A percentile compares a stretch with the other conserved stretches of the same genome.
Evolutionary conservation across 192 early-diverging fungal genomes (phyloP).

Genomic region (Linnemannia schmuckeri): DNA sequence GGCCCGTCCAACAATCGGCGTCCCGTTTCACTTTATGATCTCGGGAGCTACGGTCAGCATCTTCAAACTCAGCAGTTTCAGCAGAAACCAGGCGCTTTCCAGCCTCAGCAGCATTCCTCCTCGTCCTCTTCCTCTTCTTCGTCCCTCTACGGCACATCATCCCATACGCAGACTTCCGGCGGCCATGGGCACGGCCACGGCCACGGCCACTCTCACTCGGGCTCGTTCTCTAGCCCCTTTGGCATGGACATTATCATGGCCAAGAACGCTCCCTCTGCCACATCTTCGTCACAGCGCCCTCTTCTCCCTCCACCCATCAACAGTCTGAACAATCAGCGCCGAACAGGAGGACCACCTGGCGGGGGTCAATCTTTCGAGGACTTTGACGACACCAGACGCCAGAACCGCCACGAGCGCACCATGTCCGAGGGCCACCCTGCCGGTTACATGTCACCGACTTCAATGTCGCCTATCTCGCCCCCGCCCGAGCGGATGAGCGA

Average conservation of each 20-base stretch:
- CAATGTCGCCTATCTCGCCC: conserved; percentile 39
- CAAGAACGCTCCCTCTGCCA: background rate
- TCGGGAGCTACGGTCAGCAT: conserved; percentile 36
- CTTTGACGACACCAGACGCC: conserved; percentile 31
- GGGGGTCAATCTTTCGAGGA: conserved; percentile 21
- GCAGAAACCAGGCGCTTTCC: conserved; percentile 33
- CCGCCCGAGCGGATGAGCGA: conserved; percentile 35
- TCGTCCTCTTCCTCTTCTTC: conserved; percentile 24
- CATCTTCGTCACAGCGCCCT: conserved; percentile 24
- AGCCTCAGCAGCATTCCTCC: conserved; percentile 24
- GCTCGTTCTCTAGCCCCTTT: conserved; percentile 18
- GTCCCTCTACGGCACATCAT: conserved; percentile 11
- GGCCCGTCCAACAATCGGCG: conserved; percentile 26
- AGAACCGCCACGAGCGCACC: conserved; percentile 41
- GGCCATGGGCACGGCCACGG: conserved; percentile 3
- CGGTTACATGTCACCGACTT: conserved; percentile 44
- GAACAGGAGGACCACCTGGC: conserved; percentile 6
- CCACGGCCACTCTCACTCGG: conserved; percentile 1
- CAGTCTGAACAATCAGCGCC: conserved; percentile 10
- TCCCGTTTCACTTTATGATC: conserved; percentile 39
- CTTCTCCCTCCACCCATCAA: conserved; percentile 43
- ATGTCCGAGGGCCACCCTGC: conserved; percentile 46
- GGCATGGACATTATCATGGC: conserved; percentile 48
- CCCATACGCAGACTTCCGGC: background rate
- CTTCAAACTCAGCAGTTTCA: conserved; percentile 44